These are phyloP conservation scores for Suzukiozyma palmioleophila DNA, from an alignment of 1,139 yeast genomes.

Conservation along the genomic window DNA sequence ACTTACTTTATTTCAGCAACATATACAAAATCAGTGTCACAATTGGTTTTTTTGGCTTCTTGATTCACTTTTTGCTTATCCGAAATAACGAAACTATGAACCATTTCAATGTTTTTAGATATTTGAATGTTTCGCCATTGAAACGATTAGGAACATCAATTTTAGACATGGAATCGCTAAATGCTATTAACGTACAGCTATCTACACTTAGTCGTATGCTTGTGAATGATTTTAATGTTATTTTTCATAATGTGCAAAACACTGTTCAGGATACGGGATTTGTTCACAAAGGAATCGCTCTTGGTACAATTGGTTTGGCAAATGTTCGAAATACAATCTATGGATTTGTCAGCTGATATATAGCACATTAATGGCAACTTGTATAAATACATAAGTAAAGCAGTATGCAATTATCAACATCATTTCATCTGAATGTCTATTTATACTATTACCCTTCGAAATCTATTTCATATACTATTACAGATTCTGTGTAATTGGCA, in stretches of 20 bases:
- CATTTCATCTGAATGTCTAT: neutral
- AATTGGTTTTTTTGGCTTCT: constrained; percentile 38
- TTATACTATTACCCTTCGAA: constrained; percentile 16
- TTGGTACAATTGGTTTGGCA: constrained; percentile 32
- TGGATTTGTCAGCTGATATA: constrained; percentile 12
- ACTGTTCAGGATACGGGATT: constrained; percentile 15
- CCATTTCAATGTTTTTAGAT: constrained; percentile 8
- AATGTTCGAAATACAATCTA: constrained; percentile 23
- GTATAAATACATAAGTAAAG: neutral
- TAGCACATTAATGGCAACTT: neutral
- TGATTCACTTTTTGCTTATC: constrained; percentile 33
- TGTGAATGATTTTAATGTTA: constrained; percentile 11
- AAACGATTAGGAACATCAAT: constrained; percentile 6
- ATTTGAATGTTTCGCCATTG: constrained; percentile 8
- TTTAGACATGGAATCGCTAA: constrained; percentile 8
- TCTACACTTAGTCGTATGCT: constrained; percentile 9
- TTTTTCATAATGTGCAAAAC: constrained; percentile 10
- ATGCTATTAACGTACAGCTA: constrained; percentile 7
- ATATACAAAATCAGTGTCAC: constrained; percentile 35
- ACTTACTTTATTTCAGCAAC: constrained; percentile 11
- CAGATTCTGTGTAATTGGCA: constrained; percentile 72
- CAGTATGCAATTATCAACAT: neutral
- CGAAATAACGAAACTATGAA: constrained; percentile 16
- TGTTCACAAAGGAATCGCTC: constrained; percentile 15
- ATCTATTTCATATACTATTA: constrained; percentile 73